Evolutionary conservation across 2,329 filamentous ascomycete genomes (phyloP).

Genomic region (Clarireedia sp.): DNA sequence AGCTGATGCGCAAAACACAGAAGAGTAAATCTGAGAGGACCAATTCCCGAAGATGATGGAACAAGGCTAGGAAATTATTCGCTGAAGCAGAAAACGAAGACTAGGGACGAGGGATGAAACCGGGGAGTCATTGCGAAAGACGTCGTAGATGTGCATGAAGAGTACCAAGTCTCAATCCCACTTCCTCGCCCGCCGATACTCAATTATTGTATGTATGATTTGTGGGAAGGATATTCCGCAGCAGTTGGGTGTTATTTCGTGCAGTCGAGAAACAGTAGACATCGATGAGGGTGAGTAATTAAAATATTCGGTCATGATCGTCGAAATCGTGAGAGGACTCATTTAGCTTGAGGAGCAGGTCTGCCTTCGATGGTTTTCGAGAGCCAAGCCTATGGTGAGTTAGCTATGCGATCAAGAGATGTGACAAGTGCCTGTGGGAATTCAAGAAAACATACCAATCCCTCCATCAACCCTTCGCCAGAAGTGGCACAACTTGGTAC

Average conservation of each 20-base stretch:
- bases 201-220: not conserved
- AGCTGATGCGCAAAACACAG: not conserved
- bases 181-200: no score
- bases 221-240: not conserved
- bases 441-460: slow-evolving; percentile 45
- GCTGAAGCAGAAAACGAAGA: not conserved
- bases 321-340: not conserved
- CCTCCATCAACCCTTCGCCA: slow-evolving; percentile 73
- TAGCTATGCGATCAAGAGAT: not conserved
- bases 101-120: not conserved
- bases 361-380: slow-evolving; percentile 71
- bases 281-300: not conserved
- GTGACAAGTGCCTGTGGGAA: not conserved
- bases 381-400: slow-evolving; percentile 53
- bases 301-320: not conserved
- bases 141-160: no score
- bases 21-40: not conserved
- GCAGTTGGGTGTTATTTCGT: not conserved
- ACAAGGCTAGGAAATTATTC: not conserved
- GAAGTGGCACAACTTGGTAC: slow-evolving; percentile 76
- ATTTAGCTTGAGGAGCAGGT: slow-evolving; percentile 27
- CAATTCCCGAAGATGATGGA: not conserved
- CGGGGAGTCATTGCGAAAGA: not conserved
- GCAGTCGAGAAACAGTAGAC: not conserved
- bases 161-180: no score